Evolutionary conservation across 1,139 yeast species (phyloP).

Genomic region (Geotrichum phurueaensis): DNA sequence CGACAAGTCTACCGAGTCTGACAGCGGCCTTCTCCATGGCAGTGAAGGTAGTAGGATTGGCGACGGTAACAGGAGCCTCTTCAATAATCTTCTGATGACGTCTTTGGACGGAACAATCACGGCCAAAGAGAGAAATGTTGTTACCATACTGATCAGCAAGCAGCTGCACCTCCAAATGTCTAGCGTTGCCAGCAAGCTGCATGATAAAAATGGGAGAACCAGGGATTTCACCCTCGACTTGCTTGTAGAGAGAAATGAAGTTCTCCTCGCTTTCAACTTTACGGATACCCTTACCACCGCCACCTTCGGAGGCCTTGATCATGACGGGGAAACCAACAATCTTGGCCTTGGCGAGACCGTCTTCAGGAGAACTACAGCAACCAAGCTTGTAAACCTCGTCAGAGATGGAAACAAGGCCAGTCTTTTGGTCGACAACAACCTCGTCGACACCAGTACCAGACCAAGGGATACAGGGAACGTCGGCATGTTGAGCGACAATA

Average conservation of each 20-base stretch:
- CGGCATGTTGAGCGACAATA: constrained; percentile 96
- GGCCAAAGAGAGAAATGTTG: constrained; percentile 85
- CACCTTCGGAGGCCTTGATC: constrained; percentile 98
- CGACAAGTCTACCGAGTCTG: constrained; percentile 90
- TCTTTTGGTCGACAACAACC: constrained; percentile 58
- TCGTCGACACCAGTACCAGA: constrained; percentile 94
- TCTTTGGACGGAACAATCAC: constrained; percentile 97
- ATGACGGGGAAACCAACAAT: constrained; percentile 91
- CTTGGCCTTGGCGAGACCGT: constrained; percentile 77
- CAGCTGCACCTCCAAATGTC: constrained; percentile 92
- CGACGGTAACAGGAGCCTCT: constrained; percentile 95
- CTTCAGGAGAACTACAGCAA: constrained; percentile 79
- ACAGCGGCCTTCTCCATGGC: constrained; percentile 97
- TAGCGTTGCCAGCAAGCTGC: constrained; percentile 91
- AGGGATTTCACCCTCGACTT: constrained; percentile 91
- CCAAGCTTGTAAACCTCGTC: constrained; percentile 81
- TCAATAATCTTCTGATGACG: constrained; percentile 95
- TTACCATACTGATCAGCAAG: constrained; percentile 95
- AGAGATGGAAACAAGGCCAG: constrained; percentile 82
- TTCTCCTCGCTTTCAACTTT: constrained; percentile 76
- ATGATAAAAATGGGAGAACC: constrained; percentile 94
- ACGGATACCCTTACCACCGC: constrained; percentile 98
- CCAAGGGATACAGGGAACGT: constrained; percentile 99
- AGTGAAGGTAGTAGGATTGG: constrained; percentile 75
- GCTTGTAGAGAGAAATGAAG: constrained; percentile 65